Conservation (phyloP, 495 filamentous ascomycete species). For the Staphylotrichum longicolle region DNA sequence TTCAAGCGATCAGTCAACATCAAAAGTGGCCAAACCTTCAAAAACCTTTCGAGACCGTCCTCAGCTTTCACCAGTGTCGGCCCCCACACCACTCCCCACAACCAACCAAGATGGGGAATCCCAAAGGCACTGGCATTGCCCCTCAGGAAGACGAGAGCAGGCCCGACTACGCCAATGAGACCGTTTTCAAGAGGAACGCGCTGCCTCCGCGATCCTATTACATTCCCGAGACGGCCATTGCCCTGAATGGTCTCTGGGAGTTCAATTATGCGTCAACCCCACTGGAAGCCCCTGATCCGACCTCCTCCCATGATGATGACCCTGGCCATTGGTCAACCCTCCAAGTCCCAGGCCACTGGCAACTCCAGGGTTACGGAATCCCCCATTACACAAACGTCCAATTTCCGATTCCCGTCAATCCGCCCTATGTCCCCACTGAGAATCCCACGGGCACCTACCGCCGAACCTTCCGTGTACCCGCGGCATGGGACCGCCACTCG, state of each 20-base stretch:
- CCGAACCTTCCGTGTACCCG: conserved; percentile 51
- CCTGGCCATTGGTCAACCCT: conserved; percentile 48
- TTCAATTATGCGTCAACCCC: conserved; percentile 56
- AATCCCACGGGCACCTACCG: conserved; percentile 65
- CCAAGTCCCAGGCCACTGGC: conserved; percentile 64
- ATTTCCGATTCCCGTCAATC: conserved; percentile 59
- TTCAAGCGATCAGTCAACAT: no score
- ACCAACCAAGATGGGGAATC: not conserved
- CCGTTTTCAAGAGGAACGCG: conserved; percentile 49
- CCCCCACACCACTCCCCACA: not conserved
- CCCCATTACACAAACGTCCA: conserved; percentile 62
- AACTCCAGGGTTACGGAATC: conserved; percentile 60
- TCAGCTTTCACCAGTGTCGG: no score
- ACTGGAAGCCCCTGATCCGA: conserved; percentile 44
- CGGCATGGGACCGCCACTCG: conserved; percentile 27
- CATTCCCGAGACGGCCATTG: conserved; percentile 45
- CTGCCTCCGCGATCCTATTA: conserved; percentile 51
- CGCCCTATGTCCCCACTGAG: conserved; percentile 55
- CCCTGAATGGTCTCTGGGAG: conserved; percentile 59
- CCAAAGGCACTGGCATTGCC: conserved; percentile 13
- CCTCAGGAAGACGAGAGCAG: conserved; percentile 21
- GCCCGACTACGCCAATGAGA: conserved; percentile 33
- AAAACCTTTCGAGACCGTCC: no score
- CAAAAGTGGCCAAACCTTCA: no score
- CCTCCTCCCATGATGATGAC: conserved; percentile 11